Evolutionary conservation across 2,329 filamentous ascomycete species (phyloP), one percentile per base, ranked within the genome.

Genomic region (Colletotrichum horii): DNA sequence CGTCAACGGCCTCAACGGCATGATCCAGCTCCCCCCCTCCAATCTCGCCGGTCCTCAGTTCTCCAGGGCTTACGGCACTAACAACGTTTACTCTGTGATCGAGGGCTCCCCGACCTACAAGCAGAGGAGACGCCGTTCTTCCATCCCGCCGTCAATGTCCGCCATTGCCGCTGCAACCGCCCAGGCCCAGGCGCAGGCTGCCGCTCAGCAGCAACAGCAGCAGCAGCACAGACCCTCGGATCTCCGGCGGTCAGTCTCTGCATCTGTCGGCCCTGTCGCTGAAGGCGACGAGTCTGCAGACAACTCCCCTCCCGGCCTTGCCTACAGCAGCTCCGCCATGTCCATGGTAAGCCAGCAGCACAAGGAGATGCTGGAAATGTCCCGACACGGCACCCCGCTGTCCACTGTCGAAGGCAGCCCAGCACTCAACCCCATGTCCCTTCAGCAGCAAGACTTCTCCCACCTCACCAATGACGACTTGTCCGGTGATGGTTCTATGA

Each of bases 101-200:
- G 97, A 99, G 87, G 97, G 97, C 65, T 99, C 97, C 32, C 97
- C 97, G 15, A 98, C 97, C 48, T 99, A 99, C 88, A 99, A 99
- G 91, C 97, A 98, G 89, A 93, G 97, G 80, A 92, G 97, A 84
- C 93, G 97, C 79, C 94, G 97, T 77, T 98, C 97, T 43, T 98
- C 96, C 56, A 95, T 98, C 77, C 96, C 96, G 28, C 94, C 95
- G 15, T 92, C 94, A 79, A 92, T 96, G 83, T 89, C 91, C 74
- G 91, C 91, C 60, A 93, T 94, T 76, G 91, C 93, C 77, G 92
- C 92, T 66, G 91, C 93, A n/a, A 89, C 91, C 62, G 88, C 89
- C 71, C 89, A 88, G 70, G 85, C 87, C 19, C 88, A 88, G 73
- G 87, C 89, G 62, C 89, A 91, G 73, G 90, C 90, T 19, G 60